These are phyloP conservation scores for Nepenthes mirabilis DNA, from an alignment of 148 eudicot genomes.

Conservation along the genomic window DNA sequence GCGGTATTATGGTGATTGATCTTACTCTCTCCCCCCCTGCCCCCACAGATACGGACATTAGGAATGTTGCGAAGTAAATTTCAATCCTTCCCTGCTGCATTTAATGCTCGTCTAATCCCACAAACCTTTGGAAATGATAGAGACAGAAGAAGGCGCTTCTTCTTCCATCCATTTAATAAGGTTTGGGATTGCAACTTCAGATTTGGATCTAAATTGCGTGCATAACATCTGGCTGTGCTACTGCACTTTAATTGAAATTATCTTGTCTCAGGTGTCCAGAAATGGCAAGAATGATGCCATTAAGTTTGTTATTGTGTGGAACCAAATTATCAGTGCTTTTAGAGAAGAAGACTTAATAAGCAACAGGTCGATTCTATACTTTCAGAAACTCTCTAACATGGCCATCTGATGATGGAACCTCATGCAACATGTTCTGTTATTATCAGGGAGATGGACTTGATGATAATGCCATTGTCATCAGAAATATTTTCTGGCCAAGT, in stretches of 20 bases:
- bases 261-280: slow-evolving; percentile 37
- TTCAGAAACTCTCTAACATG: not conserved
- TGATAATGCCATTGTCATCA: slow-evolving; percentile 69
- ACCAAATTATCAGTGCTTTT: slow-evolving; percentile 74
- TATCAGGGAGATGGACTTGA: slow-evolving; percentile 89
- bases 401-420: not conserved
- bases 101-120: slow-evolving; percentile 56
- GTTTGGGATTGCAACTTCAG: slow-evolving; percentile 17
- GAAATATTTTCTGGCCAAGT: slow-evolving; percentile 57
- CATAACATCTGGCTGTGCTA: not conserved
- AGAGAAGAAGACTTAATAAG: slow-evolving; percentile 91
- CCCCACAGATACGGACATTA: slow-evolving; percentile 66
- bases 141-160: slow-evolving; percentile 20
- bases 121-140: slow-evolving; percentile 25
- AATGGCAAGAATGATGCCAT: slow-evolving; percentile 37
- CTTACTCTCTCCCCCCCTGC: slow-evolving; percentile 6
- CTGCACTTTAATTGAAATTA: slow-evolving; percentile 4
- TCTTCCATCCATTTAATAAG: slow-evolving; percentile 43
- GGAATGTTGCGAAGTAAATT: slow-evolving; percentile 93
- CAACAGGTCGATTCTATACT: slow-evolving; percentile 44
- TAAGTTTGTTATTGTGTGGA: slow-evolving; percentile 82
- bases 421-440: slow-evolving; percentile 5
- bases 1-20: not conserved
- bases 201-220: slow-evolving; percentile 4
- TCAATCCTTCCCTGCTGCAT: slow-evolving; percentile 63